Evolutionary conservation across 2,329 filamentous ascomycete species (phyloP), one percentile per base, ranked within the genome.

Genomic region (Sordariomycetes sp.): DNA sequence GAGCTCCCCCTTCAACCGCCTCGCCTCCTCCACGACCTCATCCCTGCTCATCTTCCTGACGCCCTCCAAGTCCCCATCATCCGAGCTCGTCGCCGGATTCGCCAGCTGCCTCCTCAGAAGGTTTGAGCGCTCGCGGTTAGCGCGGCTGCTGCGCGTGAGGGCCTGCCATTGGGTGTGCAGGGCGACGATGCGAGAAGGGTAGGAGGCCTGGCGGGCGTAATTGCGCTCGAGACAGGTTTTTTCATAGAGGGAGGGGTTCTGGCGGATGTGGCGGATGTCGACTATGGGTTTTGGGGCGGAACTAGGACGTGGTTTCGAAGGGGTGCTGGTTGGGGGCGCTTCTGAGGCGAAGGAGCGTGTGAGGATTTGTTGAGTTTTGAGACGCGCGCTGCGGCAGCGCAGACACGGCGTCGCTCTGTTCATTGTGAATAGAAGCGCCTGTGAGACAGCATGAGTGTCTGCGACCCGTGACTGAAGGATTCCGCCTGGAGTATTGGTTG

Each of bases 241-340:
- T 46, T 82, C 73, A 65, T 95, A 84, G 12, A 93, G 70, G 11
- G 80, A 75, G 12, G 83, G 76, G 58, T 93, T 84, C 50, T 86
- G 74, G 38, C 88, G 87, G 55, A 98, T 94, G 61, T 92, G 82
- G 56, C 86, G 90, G 53, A 94, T 72, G 62, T 95, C 83, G 44
- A 93, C 72, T 30, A 72, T 72, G 18, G 85, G 76, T 54, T 86
- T 90, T 9, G 86, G 87, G 11, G 85, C 87, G 34, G 73, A 79
- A 2, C 82, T 68, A 5, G 83, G 82, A 25, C 79, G 70, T n/a
- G n/a, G n/a, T n/a, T n/a, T n/a, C n/a, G n/a, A n/a, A n/a, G n/a
- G n/a, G 38, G 54, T 57, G 29, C 39, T 35, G 17, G 30, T 53
- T 49, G 31, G 47, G 43, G 25, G 50, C 35, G 30, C 47, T 44